Evolutionary conservation across 192 early-diverging fungal genomes (phyloP).

Genomic region (Endogone sp.): DNA sequence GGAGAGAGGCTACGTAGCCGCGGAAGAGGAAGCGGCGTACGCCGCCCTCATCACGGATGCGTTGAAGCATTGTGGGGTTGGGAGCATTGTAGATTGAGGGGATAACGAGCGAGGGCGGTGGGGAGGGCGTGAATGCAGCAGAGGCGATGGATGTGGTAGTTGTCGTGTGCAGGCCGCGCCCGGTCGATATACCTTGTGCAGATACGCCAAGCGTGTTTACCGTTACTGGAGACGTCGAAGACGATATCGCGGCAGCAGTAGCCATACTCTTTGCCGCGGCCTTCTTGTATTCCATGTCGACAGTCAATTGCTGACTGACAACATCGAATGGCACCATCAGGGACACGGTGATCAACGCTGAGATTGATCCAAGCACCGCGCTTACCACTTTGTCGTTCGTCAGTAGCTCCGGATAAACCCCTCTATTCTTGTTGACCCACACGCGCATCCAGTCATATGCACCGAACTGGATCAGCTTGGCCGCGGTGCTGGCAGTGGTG

Average conservation of each 20-base stretch:
- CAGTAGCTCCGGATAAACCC: slow-evolving; percentile 14
- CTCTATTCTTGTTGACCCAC: slow-evolving; percentile 21
- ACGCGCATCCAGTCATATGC: slow-evolving; percentile 27
- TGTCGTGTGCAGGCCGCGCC: slow-evolving; percentile 6
- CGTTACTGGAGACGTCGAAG: background rate
- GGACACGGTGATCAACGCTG: slow-evolving; percentile 29
- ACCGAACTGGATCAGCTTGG: slow-evolving; percentile 34
- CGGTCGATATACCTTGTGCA: slow-evolving; percentile 15
- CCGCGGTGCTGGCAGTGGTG: slow-evolving; percentile 22
- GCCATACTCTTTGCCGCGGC: too few relatives aligned
- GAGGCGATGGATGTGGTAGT: slow-evolving; percentile 9
- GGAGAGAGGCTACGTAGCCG: slow-evolving; percentile 29
- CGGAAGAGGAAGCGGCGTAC: slow-evolving; percentile 30
- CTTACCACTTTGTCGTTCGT: slow-evolving; percentile 15
- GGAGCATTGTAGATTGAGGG: slow-evolving; percentile 27
- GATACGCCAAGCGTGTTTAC: background rate
- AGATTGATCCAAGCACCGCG: slow-evolving; percentile 24
- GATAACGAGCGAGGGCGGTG: slow-evolving; percentile 22
- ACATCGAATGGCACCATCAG: slow-evolving; percentile 36
- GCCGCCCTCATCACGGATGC: background rate
- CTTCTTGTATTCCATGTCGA: slow-evolving; percentile 4
- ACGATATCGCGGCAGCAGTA: background rate
- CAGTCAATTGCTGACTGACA: slow-evolving; percentile 16
- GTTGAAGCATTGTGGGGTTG: slow-evolving; percentile 25
- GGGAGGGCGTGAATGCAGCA: slow-evolving; percentile 18